Evolutionary conservation across 306 rosid species (phyloP).

Genomic region (Rubus parviflorus): DNA sequence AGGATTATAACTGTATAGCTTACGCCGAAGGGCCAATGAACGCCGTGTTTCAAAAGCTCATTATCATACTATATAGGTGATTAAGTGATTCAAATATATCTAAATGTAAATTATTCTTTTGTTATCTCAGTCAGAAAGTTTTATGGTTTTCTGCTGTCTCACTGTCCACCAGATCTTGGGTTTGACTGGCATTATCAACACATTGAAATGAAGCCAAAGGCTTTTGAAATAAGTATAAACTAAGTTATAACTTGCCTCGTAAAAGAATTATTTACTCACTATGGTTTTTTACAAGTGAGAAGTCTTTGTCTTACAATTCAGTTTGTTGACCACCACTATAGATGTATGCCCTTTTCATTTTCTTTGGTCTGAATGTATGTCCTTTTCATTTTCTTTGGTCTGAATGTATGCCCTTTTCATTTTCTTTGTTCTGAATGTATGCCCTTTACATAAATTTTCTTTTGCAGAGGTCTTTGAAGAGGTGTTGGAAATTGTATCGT

Average conservation of each 20-base stretch:
- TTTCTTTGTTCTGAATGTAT: background rate
- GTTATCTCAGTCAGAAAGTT: background rate
- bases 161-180: background rate
- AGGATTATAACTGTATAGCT: background rate
- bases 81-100: background rate
- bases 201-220: background rate
- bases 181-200: background rate
- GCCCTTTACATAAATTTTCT: background rate
- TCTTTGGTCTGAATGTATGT: background rate
- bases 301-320: background rate
- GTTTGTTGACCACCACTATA: background rate
- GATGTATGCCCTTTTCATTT: background rate
- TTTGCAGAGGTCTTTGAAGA: constrained; percentile 97
- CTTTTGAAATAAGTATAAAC: background rate
- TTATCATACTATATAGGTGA: background rate
- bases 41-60: background rate
- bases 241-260: background rate
- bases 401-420: background rate
- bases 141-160: background rate
- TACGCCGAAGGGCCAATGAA: background rate
- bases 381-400: background rate
- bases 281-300: background rate
- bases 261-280: background rate
- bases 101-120: background rate
- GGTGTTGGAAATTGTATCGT: constrained; percentile 93